Percentiles rank a stretch among this genome's conserved stretches.
These are phyloP conservation scores for Hypoxylon sp. DNA, from an alignment of 2,329 filamentous ascomycete species.

Conservation along the genomic window DNA sequence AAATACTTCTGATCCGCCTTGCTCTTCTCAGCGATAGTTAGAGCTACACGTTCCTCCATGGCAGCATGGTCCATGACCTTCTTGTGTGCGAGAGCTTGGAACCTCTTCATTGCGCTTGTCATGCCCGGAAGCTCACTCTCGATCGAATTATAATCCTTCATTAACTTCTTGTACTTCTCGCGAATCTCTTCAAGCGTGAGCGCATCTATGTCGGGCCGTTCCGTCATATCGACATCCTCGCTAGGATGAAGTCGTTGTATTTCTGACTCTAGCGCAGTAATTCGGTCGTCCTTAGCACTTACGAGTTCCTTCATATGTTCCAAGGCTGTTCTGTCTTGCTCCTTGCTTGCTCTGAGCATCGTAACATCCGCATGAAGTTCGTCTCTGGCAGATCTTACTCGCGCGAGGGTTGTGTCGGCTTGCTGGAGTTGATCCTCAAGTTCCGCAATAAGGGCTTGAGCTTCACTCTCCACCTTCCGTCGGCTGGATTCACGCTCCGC, in stretches of 20 bases:
- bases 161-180: slow-evolving; percentile 79
- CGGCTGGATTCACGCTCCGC: slow-evolving; percentile 88
- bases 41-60: slow-evolving; percentile 82
- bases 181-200: slow-evolving; percentile 80
- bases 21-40: slow-evolving; percentile 87
- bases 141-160: slow-evolving; percentile 85
- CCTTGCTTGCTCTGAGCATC: slow-evolving; percentile 83
- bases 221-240: slow-evolving; percentile 64
- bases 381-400: slow-evolving; percentile 87
- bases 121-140: slow-evolving; percentile 90
- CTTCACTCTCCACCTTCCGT: slow-evolving; percentile 84
- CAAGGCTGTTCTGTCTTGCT: slow-evolving; percentile 78
- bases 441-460: slow-evolving; percentile 79
- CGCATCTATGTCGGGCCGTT: slow-evolving; percentile 67
- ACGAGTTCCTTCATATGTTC: slow-evolving; percentile 86
- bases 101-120: slow-evolving; percentile 91
- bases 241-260: slow-evolving; percentile 76
- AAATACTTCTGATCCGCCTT: slow-evolving; percentile 99
- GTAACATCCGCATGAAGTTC: slow-evolving; percentile 86
- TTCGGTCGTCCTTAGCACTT: slow-evolving; percentile 83
- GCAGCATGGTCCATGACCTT: slow-evolving; percentile 84
- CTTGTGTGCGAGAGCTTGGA: slow-evolving; percentile 85
- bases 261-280: slow-evolving; percentile 86
- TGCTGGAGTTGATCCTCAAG: slow-evolving; percentile 85
- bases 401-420: slow-evolving; percentile 86